Evolutionary conservation across 2,329 filamentous ascomycete species (phyloP).

Genomic region (Penicillium sp.): DNA sequence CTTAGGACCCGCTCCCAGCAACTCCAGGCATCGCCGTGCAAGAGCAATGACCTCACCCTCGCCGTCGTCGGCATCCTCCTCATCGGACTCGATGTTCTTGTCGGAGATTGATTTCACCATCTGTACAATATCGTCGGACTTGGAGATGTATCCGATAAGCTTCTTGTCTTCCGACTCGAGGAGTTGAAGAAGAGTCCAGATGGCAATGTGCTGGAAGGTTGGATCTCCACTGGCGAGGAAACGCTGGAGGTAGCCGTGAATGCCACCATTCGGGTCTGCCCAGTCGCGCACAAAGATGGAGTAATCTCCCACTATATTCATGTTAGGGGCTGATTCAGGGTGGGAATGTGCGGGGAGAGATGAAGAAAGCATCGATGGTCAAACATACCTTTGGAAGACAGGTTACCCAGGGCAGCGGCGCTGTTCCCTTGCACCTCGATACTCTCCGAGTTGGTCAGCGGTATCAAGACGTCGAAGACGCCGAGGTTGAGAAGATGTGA

Average conservation of each 20-base stretch:
- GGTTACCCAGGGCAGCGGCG: conserved; percentile 87
- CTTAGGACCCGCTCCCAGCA: conserved; percentile 74
- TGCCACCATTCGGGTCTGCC: conserved; percentile 86
- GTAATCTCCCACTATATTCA: conserved; percentile 78
- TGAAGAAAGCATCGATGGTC: background rate
- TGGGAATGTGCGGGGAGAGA: background rate
- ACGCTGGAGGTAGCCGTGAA: conserved; percentile 88
- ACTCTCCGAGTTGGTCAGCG: conserved; percentile 87
- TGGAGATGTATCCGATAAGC: conserved; percentile 80
- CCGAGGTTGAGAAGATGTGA: conserved; percentile 83
- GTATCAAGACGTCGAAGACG: conserved; percentile 94
- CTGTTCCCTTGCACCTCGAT: conserved; percentile 99
- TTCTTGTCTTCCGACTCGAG: conserved; percentile 91
- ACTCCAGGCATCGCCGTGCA: conserved; percentile 82
- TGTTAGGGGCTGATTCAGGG: conserved; percentile 12
- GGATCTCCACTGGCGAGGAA: conserved; percentile 93
- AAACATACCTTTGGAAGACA: conserved; percentile 85
- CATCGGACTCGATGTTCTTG: conserved; percentile 79
- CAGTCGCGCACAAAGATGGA: conserved; percentile 93
- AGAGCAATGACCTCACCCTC: conserved; percentile 90
- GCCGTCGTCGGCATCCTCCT: conserved; percentile 81
- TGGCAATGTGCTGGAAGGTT: conserved; percentile 98
- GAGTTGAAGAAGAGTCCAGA: conserved; percentile 93
- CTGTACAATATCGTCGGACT: conserved; percentile 83
- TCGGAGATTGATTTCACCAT: conserved; percentile 91